Evolutionary conservation across 1,284 basidiomycete genomes (phyloP), one percentile per base, ranked within the genome.

Genomic region (Coniferiporia sulphurascens): DNA sequence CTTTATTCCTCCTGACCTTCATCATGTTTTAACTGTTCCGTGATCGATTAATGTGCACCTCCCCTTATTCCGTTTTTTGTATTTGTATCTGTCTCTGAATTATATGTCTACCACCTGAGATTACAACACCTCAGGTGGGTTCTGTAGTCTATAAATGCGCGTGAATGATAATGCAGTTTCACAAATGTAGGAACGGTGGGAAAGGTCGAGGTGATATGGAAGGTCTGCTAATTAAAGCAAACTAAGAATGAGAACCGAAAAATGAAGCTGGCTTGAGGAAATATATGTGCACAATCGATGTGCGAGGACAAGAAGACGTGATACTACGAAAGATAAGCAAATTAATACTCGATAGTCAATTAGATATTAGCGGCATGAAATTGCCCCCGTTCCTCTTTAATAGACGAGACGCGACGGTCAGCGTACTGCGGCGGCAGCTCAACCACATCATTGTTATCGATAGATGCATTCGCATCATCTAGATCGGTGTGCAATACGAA

Each of bases 341-440:
- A 36, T 35, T 27, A 32, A 49, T 6, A 38, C 5, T 12, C 19
- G 19, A 22, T 22, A 15, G 55, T n/a, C 38, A 10, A 12, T 41
- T 15, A 41, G 38, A 10, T 15, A 41, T 15, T 41, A 41, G 38
- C 5, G 27, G 27, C 27, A 27, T 27, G 5, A 27, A 27, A 27
- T 27, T 5, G 27, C 27, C 27, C 27, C 27, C 5, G 27, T 2
- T 41, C 38, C 38, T 12, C 38, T 41, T 41, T 41, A 15, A 41
- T 10, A 15, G 38, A 41, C 38, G 38, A 41, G 9, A 41, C 67
- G 36, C 77, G 76, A 55, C 78, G 73, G 64, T 81, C 85, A 50
- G 78, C 78, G 67, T 91, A 91, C 70, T 84, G 83, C 17, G 89
- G 89, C 15, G 89, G 89, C 4, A 90, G 76, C 69, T 91, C 89